These are phyloP conservation scores for grape (Vitis vinifera) DNA, from an alignment of 164 flowering plant species.

Conservation along the genomic window DNA sequence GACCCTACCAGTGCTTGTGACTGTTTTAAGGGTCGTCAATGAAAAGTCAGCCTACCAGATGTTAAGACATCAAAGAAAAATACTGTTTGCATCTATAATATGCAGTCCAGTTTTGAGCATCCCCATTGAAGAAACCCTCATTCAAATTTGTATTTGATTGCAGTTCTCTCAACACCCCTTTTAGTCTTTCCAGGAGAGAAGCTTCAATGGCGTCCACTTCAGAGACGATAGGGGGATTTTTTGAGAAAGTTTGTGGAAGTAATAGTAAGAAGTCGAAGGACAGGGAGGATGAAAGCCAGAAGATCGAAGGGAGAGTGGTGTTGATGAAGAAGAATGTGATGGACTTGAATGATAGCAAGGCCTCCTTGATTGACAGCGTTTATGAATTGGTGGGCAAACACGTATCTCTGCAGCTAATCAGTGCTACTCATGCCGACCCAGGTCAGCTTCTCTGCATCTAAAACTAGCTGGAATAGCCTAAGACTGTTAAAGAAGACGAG, in stretches of 20 bases:
- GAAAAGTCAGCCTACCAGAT: no score
- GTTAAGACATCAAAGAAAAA: no score
- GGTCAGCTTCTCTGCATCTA: constrained; percentile 20
- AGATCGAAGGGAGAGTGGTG: constrained; percentile 43
- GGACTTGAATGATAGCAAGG: constrained; percentile 36
- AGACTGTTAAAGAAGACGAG: no score
- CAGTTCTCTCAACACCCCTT: no score
- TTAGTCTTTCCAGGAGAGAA: no score
- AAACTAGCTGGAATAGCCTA: constrained; percentile 2
- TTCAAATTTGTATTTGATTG: no score
- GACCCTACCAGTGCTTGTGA: constrained; percentile 7
- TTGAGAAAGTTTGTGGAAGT: constrained; percentile 18
- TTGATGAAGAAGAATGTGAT: constrained; percentile 51
- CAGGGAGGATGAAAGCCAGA: constrained; percentile 8
- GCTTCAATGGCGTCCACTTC: no score
- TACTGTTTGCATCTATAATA: no score
- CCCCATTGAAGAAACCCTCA: no score
- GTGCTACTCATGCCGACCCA: constrained; percentile 34
- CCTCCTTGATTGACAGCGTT: constrained; percentile 42
- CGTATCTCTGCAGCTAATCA: constrained; percentile 54
- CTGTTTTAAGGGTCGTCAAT: no score
- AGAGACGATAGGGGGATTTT: no score
- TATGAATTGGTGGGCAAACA: constrained; percentile 46
- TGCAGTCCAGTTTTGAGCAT: no score
- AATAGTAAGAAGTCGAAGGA: constrained; percentile 5